Base-by-base conservation (phyloP, 2,329 filamentous ascomycete species). In the Capronia coronata region DNA sequence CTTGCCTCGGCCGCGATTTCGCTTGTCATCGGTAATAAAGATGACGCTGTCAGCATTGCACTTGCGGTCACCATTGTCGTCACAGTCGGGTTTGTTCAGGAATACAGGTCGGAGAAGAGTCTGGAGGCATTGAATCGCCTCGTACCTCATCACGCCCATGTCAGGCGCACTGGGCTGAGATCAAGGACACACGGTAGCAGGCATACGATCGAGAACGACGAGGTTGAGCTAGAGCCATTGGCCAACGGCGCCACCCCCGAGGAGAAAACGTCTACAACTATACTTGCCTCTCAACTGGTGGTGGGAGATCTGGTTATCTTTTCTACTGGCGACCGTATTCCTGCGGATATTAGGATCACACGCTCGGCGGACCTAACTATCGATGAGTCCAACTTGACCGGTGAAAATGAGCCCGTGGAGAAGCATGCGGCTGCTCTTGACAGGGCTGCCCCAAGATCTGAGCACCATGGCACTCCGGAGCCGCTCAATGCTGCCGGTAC, bases 41-140 rank as follows among this genome's bases (percentile, higher is more conserved):
- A 97, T 62, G 94, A 98, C 71, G 91, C 91, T 4, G 72, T 98
- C 61, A 97, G 91, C 68, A 98, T 98, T 63, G 86, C 91, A 0
- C 83, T 95, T 25, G 93, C 93, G 1, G 93, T 98, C 18, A 95
- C 90, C 21, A 98, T 98, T 60, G 93, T 98, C 4, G 90, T 98
- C 19, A 86, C 85, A 0, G 93, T 98, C 35, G 93, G 91, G 1
- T 98, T 98, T 61, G 82, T 97, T 45, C 93, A 98, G 66, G 93
- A 98, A 69, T 98, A 98, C 67, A 79, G 93, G 51, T 97, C 93
- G 6, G 93, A 98, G 66, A 94, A 98, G 69, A 97, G 91, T 2
- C 82, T 98, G 58, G 93, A 98, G 68, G 93, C 93, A 16, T 74
- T 98, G 59, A 96, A 86, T 64, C 87, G 93, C 61, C 74, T 98